Evolutionary conservation across 2,329 filamentous ascomycete species (phyloP).

Genomic region (Colletotrichum horii): DNA sequence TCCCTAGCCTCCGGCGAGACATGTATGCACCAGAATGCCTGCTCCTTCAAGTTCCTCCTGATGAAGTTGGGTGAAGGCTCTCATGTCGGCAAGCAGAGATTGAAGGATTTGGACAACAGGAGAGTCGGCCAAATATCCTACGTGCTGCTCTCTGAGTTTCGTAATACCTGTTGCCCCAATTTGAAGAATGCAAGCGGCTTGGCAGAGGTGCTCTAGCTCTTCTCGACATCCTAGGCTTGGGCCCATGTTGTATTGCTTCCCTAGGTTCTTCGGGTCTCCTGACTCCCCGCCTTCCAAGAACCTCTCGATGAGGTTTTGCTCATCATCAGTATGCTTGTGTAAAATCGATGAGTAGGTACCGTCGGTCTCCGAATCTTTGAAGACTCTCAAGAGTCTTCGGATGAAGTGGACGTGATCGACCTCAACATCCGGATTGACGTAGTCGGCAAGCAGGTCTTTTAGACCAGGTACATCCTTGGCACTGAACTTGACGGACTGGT

Average conservation of each 20-base stretch:
- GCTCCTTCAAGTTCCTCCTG: not conserved
- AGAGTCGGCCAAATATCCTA: not conserved
- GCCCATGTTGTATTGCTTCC: not conserved
- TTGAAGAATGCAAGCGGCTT: not conserved
- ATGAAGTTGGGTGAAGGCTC: not conserved
- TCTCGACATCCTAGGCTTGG: slow-evolving; percentile 20
- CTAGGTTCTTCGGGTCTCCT: not conserved
- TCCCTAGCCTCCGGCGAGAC: not conserved
- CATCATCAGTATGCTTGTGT: not conserved
- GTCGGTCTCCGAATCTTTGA: slow-evolving; percentile 18
- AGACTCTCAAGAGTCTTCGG: slow-evolving; percentile 18
- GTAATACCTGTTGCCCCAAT: not conserved
- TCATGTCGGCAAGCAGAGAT: not conserved
- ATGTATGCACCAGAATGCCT: not conserved
- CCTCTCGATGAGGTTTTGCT: not conserved
- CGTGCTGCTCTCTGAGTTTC: not conserved
- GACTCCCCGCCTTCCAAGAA: slow-evolving; percentile 14
- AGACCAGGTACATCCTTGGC: slow-evolving; percentile 10
- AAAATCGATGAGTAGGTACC: slow-evolving; percentile 9
- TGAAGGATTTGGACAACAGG: not conserved
- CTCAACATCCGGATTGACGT: slow-evolving; percentile 5
- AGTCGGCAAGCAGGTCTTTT: slow-evolving; percentile 15
- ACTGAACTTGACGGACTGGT: not conserved
- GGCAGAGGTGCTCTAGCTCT: not conserved
- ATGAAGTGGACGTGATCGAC: slow-evolving; percentile 1